Evolutionary conservation across 305 asterid genomes (phyloP), one percentile per base, ranked within the genome.

Genomic region (Fraxinus xanthoxyloides): DNA sequence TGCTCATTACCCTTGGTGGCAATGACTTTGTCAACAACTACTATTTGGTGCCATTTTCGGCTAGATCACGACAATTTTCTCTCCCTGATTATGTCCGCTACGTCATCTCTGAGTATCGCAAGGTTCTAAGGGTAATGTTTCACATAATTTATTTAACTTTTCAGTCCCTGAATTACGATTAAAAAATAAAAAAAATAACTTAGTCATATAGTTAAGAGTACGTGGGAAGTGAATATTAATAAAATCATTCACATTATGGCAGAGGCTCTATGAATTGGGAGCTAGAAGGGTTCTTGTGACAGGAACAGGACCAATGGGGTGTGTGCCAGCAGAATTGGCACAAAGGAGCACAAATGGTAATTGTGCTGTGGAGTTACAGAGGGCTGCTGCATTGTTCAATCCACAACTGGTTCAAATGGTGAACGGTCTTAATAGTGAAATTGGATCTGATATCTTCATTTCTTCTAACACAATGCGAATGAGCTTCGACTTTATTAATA

Each of bases 11-110:
- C 1, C 90, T 92, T 4, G 97, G 95, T 2, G 95, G 97, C 72
- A 92, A 92, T 35, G 97, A 93, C 21, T 93, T 93, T 46, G 96
- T 93, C 70, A 93, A 93, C 83, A 93, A 93, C 79, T 93, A 93
- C 85, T 93, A 87, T 76, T 81, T 93, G 85, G 90, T 92, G 32
- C 96, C 94, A 0, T 90, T 86, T 84, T 92, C 97, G 3, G 92
- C 89, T 8, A 89, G 97, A 83, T 90, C 96, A 5, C 85, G 94
- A 40, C 96, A 93, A 30, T 92, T 89, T 69, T 6, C 92, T 30
- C 92, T 93, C 2, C 93, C 95, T 0, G 94, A 90, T 78, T 93
- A 90, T 31, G 93, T 87, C 24, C 79, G 43, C 0, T 92, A 82
- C 86, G 59, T 93, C 85, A 84, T 93, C 63, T 85, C 92, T 2